Base-by-base conservation (phyloP, 805 yeast species). In the Yamadazyma endophytica region DNA sequence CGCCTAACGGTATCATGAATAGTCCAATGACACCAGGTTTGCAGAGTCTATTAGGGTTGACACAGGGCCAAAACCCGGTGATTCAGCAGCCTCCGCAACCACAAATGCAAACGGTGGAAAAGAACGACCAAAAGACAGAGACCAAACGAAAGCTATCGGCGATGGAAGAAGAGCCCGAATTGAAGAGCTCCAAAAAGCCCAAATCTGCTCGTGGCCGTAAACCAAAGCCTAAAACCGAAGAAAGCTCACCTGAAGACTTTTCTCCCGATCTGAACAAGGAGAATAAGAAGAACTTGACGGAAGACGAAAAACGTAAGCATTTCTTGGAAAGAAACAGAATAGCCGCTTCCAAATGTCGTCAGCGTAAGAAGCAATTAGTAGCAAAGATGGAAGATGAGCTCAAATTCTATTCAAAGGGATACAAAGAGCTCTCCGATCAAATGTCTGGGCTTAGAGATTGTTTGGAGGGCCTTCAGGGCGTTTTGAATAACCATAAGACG, bases 321-420 rank as follows among this genome's bases (percentile, higher is more conserved):
- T 90, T 77, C 48, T 58, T 92, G 42, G 98, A 92, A 53, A 70
- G 97, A 41, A 92, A 92, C 56, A 71, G 98, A 36, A 77, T 92
- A 7, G 98, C 98, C 0, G 98, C 98, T 0, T 78, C 92, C 15
- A 89, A 88, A 53, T 92, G 97, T 65, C 75, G 98, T 37, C 95
- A 85, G 58, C 75, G 97, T 35, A 92, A 92, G 68, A 92, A 92
- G 64, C 87, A 85, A 52, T 81, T 82, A 68, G 74, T 88, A 20
- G 79, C 75, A 36, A 82, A 81, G 44, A 81, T 92, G 75, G 94
- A 88, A 53, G 76, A 70, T 28, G 94, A 88, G 52, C 68, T 87
- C 32, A 70, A 77, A 26, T 79, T 74, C 46, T 86, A 79, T 52
- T 70, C 83, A 12, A 56, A 68, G 8, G 89, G 88, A 39, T 87